These are phyloP conservation scores for Dendrobium huoshanense DNA, from an alignment of 106 monocot species.

Conservation along the genomic window DNA sequence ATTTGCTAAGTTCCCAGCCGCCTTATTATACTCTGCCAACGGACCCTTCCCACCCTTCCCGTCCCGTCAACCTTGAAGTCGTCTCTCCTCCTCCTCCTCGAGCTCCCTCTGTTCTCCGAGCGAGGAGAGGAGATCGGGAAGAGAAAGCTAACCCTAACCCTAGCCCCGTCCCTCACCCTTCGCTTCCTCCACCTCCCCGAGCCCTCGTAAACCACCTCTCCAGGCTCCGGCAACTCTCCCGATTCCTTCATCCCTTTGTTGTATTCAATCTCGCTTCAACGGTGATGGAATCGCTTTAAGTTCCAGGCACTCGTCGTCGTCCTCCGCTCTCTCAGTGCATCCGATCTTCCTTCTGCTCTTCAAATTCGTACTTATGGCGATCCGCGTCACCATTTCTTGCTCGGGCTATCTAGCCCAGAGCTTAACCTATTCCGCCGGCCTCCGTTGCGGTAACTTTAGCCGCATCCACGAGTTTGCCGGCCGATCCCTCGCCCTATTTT, in stretches of 20 bases:
- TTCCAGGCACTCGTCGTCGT: neutral
- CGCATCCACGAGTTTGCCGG: slow-evolving; percentile 28
- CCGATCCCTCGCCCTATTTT: slow-evolving; percentile 24
- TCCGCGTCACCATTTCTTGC: slow-evolving; percentile 64
- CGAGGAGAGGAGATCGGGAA: neutral
- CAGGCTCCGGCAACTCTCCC: neutral
- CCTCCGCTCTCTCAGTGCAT: slow-evolving; percentile 11
- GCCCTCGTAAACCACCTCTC: neutral
- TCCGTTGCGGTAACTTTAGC: slow-evolving; percentile 32
- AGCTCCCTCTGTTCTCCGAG: neutral
- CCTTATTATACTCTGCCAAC: neutral
- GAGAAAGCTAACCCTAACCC: neutral
- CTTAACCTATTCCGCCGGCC: slow-evolving; percentile 41
- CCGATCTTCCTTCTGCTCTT: slow-evolving; percentile 9
- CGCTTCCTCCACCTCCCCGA: neutral
- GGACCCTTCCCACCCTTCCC: neutral
- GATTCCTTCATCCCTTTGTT: neutral
- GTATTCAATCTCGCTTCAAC: slow-evolving; percentile 7
- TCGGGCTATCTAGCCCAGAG: slow-evolving; percentile 66
- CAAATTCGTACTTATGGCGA: slow-evolving; percentile 51
- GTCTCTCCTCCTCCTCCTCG: too few relatives aligned
- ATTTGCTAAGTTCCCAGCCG: neutral
- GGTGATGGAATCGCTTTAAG: slow-evolving; percentile 12
- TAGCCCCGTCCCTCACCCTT: neutral
- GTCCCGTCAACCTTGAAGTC: too few relatives aligned